These are phyloP conservation scores for Hymenoscyphus fructigenus DNA, from an alignment of 2,329 filamentous ascomycete species.

Conservation along the genomic window DNA sequence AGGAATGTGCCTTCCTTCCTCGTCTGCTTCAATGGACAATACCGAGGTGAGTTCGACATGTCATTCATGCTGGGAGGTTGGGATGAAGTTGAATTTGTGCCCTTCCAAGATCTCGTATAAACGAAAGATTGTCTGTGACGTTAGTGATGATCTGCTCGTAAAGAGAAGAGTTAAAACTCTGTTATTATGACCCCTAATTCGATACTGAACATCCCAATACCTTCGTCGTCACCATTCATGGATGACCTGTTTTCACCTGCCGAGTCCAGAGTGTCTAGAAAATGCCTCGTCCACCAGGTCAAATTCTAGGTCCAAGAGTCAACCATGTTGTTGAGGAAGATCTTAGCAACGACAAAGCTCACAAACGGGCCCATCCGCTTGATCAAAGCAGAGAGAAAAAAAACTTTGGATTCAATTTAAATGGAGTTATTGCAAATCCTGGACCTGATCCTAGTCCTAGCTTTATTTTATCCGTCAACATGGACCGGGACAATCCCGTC, in stretches of 20 bases:
- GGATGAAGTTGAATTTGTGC: no score
- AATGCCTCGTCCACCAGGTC: background rate
- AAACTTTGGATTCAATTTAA: background rate
- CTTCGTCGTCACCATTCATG: background rate
- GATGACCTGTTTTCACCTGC: background rate
- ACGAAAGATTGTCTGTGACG: no score
- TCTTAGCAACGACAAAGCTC: background rate
- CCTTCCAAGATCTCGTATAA: no score
- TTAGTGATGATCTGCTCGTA: no score
- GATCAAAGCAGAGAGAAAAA: background rate
- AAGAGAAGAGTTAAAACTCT: no score
- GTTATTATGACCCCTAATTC: no score
- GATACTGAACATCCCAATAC: no score
- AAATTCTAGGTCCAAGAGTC: background rate
- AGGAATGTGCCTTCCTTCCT: background rate
- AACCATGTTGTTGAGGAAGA: constrained; percentile 1
- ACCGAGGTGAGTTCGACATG: no score
- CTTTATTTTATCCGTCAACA: background rate
- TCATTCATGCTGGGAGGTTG: no score
- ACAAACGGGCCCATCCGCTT: background rate
- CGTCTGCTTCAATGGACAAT: no score
- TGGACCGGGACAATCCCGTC: constrained; percentile 15
- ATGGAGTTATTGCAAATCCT: background rate
- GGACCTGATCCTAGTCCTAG: background rate
- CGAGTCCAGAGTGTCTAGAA: background rate